Evolutionary conservation across 805 yeast species (phyloP), one percentile per base, ranked within the genome.

Genomic region (Teunomyces aglyptinius): DNA sequence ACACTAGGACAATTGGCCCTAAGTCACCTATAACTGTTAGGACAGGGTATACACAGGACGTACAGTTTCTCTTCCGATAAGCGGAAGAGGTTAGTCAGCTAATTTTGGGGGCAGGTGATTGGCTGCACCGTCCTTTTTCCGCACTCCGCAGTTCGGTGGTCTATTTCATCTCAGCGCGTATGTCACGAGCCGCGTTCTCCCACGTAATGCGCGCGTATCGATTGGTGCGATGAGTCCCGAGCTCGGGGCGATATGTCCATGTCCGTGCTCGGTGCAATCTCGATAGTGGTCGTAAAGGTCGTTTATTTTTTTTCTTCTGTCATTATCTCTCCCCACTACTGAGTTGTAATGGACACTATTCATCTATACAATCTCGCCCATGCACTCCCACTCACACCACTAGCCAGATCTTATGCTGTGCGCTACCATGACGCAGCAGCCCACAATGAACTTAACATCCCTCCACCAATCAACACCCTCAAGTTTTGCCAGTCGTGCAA

Each of bases 401-500:
- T 68, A 15, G 56, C 57, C 49, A 55, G 58, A 24, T 50, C 45
- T 13, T 66, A 61, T 53, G 56, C 67, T 6, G 46, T 57, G 26
- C 49, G 50, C 12, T 60, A 62, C 43, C 53, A 54, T 24, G 43
- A 47, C 3, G 52, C 56, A 38, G 59, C 59, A 27, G 52, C 51
- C 28, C 60, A 58, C 15, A 57, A 67, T 41, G 50, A 51, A 20
- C 55, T 69, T 43, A 64, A 56, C 22, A 52, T 65, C 13, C 72
- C 74, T 0, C 36, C 24, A 5, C 60, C 61, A 2, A 51, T 49
- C 12, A 49, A 60, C 22, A 39, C 50, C 4, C 60, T 63, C 49
- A 57, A 56, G 43, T 54, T 61, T 43, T 72, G 77, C 48, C 44
- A 45, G 3, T 41, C 47, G 8, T 72, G 77, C 49, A 71, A 71